Percentiles rank a stretch among this genome's conserved stretches.
Evolutionary conservation across 2,329 filamentous ascomycete species (phyloP).

Genomic region (Pestalotiopsis sp.): DNA sequence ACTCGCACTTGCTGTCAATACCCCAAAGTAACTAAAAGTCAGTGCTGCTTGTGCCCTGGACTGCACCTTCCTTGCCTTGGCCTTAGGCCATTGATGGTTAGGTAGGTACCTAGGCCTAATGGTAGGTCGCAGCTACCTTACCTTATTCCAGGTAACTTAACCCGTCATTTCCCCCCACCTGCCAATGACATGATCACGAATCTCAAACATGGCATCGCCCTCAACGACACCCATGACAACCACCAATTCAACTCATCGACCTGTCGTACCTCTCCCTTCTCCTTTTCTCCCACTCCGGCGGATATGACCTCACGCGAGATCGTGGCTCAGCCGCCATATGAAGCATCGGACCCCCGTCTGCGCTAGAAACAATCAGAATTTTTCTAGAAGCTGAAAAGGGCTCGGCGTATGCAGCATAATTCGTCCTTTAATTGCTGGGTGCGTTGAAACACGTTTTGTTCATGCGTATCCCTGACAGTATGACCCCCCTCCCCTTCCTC

Average conservation of each 20-base stretch:
- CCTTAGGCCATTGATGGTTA: background rate
- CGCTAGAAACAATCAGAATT: slow-evolving; percentile 37
- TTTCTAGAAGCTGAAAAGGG: slow-evolving; percentile 37
- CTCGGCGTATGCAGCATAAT: slow-evolving; percentile 43
- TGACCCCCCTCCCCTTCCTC: slow-evolving; percentile 16
- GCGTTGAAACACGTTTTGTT: slow-evolving; percentile 46
- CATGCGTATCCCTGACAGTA: slow-evolving; percentile 41
- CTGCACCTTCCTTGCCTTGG: background rate
- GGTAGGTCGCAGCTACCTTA: background rate
- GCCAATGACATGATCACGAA: background rate
- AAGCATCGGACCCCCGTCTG: slow-evolving; percentile 4
- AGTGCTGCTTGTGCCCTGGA: background rate
- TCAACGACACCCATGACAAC: background rate
- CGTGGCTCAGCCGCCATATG: slow-evolving; percentile 4
- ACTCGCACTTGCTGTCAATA: background rate
- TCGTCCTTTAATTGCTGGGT: slow-evolving; percentile 50
- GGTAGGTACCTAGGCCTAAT: background rate
- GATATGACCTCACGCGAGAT: slow-evolving; percentile 3
- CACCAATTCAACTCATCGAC: background rate
- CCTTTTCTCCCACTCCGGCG: background rate
- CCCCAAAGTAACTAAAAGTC: background rate
- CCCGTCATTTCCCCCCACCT: background rate
- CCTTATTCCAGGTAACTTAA: background rate
- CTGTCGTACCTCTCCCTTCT: background rate
- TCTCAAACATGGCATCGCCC: background rate